Base-by-base conservation (phyloP, 1,284 basidiomycete genomes). In the Tilletia caries region DNA sequence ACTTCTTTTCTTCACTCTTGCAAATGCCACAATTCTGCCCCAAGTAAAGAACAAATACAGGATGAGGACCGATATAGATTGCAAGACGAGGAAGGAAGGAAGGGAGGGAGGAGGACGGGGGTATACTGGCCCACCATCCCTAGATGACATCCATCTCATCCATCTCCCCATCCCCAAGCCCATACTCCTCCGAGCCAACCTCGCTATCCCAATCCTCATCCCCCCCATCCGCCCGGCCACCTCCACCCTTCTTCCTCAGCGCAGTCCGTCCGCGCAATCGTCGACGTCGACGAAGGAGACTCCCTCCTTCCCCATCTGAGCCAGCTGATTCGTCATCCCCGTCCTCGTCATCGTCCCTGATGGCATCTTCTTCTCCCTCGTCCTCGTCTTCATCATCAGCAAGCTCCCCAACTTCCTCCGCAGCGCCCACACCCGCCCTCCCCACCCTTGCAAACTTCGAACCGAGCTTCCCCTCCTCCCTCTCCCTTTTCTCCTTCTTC, bases 151-250 rank as follows among this genome's bases (percentile, higher is more conserved):
- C 72, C 13, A 41, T 34, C 27, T 37, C 52, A 43, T 75, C 74
- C 72, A 75, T 74, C 44, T 64, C 52, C 5, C 74, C 74, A 48
- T 70, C 71, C 32, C 74, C 74, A 12, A 66, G 60, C 5, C 73
- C 72, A 62, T 75, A 73, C 60, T 75, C 74, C 2, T 54, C 72
- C 13, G 68, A 69, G 6, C 66, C 69, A 15, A 70, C 65, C 60
- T 75, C 74, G 64, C 74, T 75, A 3, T 69, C 73, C 74, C 74
- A 75, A 33, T 74, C 74, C 12, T 74, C 70, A 23, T 72, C 73
- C 23, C 50, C 15, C 52, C 5, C 52, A 29, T 25, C 52, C 52
- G 5, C 52, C 23, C 23, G 23, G 25, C 52, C 29, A 6, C 52
- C 15, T 8, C 13, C 27, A 23, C n/a, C 5, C 12, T 23, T 54